A percentile compares a stretch with the other conserved stretches of the same genome.
These are phyloP conservation scores for Pestalotiopsis sp. DNA, from an alignment of 2,329 filamentous ascomycete species.

Conservation along the genomic window DNA sequence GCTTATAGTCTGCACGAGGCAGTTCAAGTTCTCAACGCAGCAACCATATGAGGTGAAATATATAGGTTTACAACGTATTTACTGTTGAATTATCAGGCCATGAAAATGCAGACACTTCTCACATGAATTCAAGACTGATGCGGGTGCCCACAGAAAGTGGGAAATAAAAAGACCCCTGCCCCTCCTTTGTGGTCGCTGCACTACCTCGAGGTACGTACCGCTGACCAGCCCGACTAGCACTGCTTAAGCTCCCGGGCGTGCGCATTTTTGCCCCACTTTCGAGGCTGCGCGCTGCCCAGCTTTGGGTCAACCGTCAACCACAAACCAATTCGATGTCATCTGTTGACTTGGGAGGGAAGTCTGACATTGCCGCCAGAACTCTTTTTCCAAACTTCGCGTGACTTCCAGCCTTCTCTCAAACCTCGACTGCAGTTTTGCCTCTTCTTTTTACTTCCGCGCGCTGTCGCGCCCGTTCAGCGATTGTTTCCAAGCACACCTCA, in stretches of 20 bases:
- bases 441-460: background rate
- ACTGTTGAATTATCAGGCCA: too few species aligned
- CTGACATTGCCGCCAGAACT: background rate
- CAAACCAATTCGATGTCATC: background rate
- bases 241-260: background rate
- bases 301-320: background rate
- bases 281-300: background rate
- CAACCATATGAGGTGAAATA: too few species aligned
- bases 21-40: too few species aligned
- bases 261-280: conserved; percentile 1
- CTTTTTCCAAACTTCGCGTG: background rate
- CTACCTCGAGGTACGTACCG: background rate
- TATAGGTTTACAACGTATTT: too few species aligned
- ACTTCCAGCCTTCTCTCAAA: background rate
- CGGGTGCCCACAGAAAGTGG: too few species aligned
- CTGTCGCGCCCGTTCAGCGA: background rate
- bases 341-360: conserved; percentile 8
- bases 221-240: too few species aligned
- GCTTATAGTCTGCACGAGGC: too few species aligned
- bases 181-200: background rate
- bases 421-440: background rate
- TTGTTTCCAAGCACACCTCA: background rate
- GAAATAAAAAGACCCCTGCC: background rate
- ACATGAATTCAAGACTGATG: too few species aligned
- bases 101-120: too few species aligned